These are phyloP conservation scores for Peronospora belbahrii DNA, from an alignment of 352 stramenopile genomes.

Conservation along the genomic window DNA sequence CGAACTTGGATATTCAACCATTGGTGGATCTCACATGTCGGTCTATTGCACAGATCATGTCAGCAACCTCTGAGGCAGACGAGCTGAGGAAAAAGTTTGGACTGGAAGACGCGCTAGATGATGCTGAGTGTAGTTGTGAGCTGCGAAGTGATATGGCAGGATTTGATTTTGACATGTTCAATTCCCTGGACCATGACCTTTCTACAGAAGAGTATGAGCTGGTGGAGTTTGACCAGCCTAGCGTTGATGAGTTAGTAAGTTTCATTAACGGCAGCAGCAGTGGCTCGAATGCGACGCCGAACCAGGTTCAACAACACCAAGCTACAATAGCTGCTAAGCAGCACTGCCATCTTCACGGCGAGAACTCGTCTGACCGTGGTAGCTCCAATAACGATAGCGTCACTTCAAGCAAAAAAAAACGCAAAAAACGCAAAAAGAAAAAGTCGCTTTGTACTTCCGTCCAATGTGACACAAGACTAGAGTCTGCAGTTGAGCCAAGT, in stretches of 20 bases:
- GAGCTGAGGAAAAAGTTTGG: conserved; percentile 75
- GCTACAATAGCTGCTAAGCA: conserved; percentile 14
- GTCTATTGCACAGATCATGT: conserved; percentile 82
- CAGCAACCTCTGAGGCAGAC: conserved; percentile 61
- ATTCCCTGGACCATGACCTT: conserved; percentile 65
- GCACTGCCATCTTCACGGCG: conserved; percentile 21
- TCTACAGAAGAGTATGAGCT: conserved; percentile 73
- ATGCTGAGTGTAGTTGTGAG: conserved; percentile 46
- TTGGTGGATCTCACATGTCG: conserved; percentile 73
- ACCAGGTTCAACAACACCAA: conserved; percentile 23
- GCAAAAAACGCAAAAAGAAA: conserved; percentile 73
- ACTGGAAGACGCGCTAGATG: conserved; percentile 38
- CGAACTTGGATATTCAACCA: conserved; percentile 73
- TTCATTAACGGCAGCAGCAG: conserved; percentile 63
- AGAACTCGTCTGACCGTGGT: conserved; percentile 22
- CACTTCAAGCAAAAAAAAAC: conserved; percentile 44
- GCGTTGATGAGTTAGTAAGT: conserved; percentile 71
- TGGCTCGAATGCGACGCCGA: conserved; percentile 16
- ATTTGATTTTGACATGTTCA: conserved; percentile 77
- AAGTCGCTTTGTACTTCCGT: conserved; percentile 29
- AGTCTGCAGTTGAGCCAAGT: conserved; percentile 3
- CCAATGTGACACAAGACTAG: conserved; percentile 4
- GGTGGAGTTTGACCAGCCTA: conserved; percentile 76
- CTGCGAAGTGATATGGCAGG: conserved; percentile 47
- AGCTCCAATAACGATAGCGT: conserved; percentile 17